These are phyloP conservation scores for Zostera marina DNA, from an alignment of 116 monocot species.

Conservation along the genomic window DNA sequence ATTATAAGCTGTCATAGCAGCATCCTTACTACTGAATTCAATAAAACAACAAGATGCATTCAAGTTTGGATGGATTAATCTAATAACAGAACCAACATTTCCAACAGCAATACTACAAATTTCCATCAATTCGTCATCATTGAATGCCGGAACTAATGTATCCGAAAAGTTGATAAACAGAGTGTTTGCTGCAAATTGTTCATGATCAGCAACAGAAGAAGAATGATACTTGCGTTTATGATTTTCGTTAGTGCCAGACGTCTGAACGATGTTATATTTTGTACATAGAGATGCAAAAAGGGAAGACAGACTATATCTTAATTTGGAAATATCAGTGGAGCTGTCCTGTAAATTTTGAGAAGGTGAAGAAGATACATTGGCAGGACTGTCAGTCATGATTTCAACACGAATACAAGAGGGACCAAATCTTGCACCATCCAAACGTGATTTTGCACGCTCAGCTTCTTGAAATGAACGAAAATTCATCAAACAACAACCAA, in stretches of 20 bases:
- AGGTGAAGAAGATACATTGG: conserved; percentile 11
- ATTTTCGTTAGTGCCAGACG: conserved; percentile 6
- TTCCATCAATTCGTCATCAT: conserved; percentile 20
- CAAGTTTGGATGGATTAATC: conserved; percentile 9
- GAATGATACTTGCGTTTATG: conserved; percentile 8
- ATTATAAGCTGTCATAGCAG: conserved; percentile 12
- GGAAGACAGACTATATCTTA: conserved; percentile 15
- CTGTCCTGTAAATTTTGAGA: conserved; percentile 8
- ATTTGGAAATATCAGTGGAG: conserved; percentile 9
- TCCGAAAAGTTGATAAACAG: conserved; percentile 19
- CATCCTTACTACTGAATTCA: conserved; percentile 26
- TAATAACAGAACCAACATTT: conserved; percentile 19
- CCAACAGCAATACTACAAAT: conserved; percentile 20
- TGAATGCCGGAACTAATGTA: conserved; percentile 5
- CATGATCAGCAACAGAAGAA: conserved; percentile 3
- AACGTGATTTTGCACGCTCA: conserved; percentile 22
- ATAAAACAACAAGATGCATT: conserved; percentile 14
- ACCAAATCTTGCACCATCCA: conserved; percentile 50
- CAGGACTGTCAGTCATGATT: conserved; percentile 13
- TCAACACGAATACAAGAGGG: conserved; percentile 26
- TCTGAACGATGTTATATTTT: conserved; percentile 17
- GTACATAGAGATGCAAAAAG: conserved; percentile 16
- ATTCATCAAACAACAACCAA: conserved; percentile 31
- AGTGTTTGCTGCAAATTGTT: conserved; percentile 13
- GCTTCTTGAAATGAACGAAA: conserved; percentile 33